Conservation (phyloP, 331 rosid species). For the Quercus phellos region DNA sequence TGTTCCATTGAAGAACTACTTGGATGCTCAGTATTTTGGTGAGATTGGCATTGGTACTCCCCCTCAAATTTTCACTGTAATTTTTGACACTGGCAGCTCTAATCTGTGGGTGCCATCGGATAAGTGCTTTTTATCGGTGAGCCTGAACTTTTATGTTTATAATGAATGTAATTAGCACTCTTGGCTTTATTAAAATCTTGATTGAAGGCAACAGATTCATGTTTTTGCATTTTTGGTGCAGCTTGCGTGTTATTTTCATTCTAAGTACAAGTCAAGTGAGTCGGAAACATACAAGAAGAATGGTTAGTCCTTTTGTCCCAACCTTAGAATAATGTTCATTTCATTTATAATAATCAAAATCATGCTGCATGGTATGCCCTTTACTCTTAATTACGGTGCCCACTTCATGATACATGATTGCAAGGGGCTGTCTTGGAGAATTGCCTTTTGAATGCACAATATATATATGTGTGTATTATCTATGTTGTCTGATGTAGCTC, state of each 20-base stretch:
- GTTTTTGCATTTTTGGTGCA: constrained; percentile 35
- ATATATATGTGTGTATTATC: neutral
- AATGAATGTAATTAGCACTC: neutral
- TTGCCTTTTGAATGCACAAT: neutral
- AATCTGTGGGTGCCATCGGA: constrained; percentile 90
- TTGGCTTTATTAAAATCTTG: neutral
- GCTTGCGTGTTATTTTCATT: constrained; percentile 70
- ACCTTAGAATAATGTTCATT: neutral
- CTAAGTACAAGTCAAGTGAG: constrained; percentile 55
- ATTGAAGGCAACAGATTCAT: neutral
- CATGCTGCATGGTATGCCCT: neutral
- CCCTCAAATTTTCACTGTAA: constrained; percentile 76
- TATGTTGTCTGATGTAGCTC: neutral
- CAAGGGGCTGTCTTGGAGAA: neutral
- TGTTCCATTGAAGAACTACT: constrained; percentile 65
- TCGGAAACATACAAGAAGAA: constrained; percentile 62
- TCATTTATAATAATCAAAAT: no score
- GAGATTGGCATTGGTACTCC: constrained; percentile 83
- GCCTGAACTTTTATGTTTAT: constrained; percentile 6
- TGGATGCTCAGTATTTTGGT: constrained; percentile 96
- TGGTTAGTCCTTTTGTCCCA: constrained; percentile 40
- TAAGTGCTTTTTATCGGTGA: constrained; percentile 72
- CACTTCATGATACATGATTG: neutral
- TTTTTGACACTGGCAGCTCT: constrained; percentile 96
- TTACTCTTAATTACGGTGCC: neutral